These are phyloP conservation scores for Omphalotus olearius DNA, from an alignment of 1,284 basidiomycete species.

Conservation along the genomic window DNA sequence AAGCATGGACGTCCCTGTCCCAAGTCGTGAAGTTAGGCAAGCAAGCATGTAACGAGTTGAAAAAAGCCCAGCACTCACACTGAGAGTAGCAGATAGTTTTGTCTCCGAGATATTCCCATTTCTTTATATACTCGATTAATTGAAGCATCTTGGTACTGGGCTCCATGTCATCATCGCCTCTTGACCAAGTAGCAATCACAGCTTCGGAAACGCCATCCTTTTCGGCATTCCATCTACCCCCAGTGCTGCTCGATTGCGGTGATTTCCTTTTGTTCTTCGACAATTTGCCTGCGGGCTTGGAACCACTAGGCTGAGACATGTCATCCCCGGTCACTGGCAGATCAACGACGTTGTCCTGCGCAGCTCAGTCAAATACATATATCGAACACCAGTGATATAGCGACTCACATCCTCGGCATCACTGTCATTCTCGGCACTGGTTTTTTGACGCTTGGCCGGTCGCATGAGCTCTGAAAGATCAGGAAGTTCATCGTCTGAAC, in stretches of 20 bases:
- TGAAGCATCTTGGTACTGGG: slow-evolving; percentile 67
- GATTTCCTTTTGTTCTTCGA: slow-evolving; percentile 21
- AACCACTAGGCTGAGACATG: slow-evolving; percentile 15
- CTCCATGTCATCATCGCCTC: slow-evolving; percentile 55
- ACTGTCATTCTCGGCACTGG: slow-evolving; percentile 17
- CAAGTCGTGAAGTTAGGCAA: neutral
- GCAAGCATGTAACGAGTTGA: neutral
- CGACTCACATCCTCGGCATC: slow-evolving; percentile 12
- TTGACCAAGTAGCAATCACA: slow-evolving; percentile 45
- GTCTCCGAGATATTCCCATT: slow-evolving; percentile 59
- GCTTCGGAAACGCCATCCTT: slow-evolving; percentile 32
- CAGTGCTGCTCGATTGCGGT: slow-evolving; percentile 10
- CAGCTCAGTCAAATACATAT: neutral
- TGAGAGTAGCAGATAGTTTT: slow-evolving; percentile 70
- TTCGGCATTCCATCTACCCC: neutral
- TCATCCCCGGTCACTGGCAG: slow-evolving; percentile 26
- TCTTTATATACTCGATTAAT: slow-evolving; percentile 46
- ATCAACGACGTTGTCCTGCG: slow-evolving; percentile 21
- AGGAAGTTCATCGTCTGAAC: slow-evolving; percentile 49
- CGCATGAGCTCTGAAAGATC: slow-evolving; percentile 30
- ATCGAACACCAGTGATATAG: neutral
- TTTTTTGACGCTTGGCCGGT: slow-evolving; percentile 22
- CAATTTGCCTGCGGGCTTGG: slow-evolving; percentile 9
- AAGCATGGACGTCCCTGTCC: slow-evolving; percentile 69
- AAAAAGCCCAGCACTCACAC: slow-evolving; percentile 39